Evolutionary conservation across 306 rosid genomes (phyloP), one percentile per base, ranked within the genome.

Genomic region (Mucuna pruriens): DNA sequence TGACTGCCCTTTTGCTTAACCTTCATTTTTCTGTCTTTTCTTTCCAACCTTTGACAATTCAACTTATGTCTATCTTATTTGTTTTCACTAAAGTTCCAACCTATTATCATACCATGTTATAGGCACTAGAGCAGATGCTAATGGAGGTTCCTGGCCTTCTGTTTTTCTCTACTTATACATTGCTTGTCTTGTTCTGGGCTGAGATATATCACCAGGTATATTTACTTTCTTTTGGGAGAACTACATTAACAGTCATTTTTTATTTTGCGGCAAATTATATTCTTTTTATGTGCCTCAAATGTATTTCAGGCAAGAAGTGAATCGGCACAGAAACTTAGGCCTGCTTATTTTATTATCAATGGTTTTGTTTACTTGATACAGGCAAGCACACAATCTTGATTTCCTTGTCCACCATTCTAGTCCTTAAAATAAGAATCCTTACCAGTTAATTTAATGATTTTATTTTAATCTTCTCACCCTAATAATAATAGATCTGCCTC

Each of bases 141-240:
- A 88, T 91, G 96, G 97, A 93, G 80, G 75, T 89, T 84, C 97
- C 97, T n/a, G 87, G 90, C 44, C 92, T 93, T 81, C 80, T 93
- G 71, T 93, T 93, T 74, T 91, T 93, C 79, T 93, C 97, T n/a
- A 93, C 96, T 0, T 91, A 91, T 78, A 89, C 96, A 34, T 79
- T 90, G 69, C 96, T 93, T 75, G 90, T 93, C 68, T 83, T 93
- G 76, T 91, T 93, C 85, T 93, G 96, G 96, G 97, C 96, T 12
- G 96, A 93, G 91, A 93, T 93, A 78, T 89, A 89, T 80, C 86
- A 91, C 83, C 96, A 93, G 92, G 97, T 88, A 88, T 63, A 60
- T 51, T 66, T 61, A 64, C 77, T 63, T 79, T 23, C 72, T 64
- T 26, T 63, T 63, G 48, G 42, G 40, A 74, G 52, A 22, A 7